Evolutionary conservation across 352 stramenopile genomes (phyloP), one percentile per base, ranked within the genome.

Genomic region (Lagenidium sp.): DNA sequence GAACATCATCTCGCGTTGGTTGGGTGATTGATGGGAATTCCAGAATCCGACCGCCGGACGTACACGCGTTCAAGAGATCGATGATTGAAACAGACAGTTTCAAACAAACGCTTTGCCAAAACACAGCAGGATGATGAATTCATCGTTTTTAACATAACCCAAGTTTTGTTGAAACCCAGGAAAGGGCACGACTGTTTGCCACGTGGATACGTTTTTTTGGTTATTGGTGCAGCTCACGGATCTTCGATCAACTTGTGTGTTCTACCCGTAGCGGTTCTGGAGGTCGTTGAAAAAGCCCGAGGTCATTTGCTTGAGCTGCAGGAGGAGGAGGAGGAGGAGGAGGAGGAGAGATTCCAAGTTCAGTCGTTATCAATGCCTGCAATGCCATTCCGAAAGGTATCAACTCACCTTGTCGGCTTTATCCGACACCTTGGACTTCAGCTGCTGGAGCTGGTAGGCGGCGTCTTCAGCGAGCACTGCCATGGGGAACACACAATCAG

Each of bases 261-360:
- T 13, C 8, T 8, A 13, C 61, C 56, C 60, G 59, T 94, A 94
- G 44, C 82, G 82, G 13, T 67, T 76, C 48, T 94, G 82, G 37
- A 94, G 43, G 49, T 94, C 79, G 41, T 53, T 78, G 61, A 94
- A 94, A 66, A 94, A 94, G 44, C 70, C 78, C 55, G 73, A 89
- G 40, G 82, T 94, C 80, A 94, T 91, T 51, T 85, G 79, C 61
- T 94, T 94, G 20, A 94, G 76, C 80, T 91, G 38, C 25, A 26
- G 8, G 28, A 32, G 8, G 15, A 15, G 15, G 28, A 32, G 28
- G 28, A n/a, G n/a, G n/a, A n/a, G n/a, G n/a, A n/a, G n/a, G n/a
- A 47, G 19, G 16, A 15, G 11, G 21, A 18, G 12, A 23, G 11
- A 3, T 45, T 13, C 28, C 15, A 37, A 18, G 26, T 11, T n/a